Evolutionary conservation across 202 grass and related monocot genomes (phyloP).

Genomic region (Elaeis oleifera): DNA sequence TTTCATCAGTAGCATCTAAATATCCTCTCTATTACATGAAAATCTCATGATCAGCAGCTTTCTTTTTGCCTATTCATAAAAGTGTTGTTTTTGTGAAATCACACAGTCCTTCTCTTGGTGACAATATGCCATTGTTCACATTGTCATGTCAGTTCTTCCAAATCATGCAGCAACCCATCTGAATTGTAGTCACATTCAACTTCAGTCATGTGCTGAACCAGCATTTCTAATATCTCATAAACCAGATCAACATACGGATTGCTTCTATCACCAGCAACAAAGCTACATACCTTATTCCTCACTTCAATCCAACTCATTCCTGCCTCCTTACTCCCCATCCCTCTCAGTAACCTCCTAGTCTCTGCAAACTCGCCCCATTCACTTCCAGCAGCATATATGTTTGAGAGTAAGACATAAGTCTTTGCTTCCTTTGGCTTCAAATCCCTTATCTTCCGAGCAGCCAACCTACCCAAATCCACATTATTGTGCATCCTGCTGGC

Average conservation of each 20-base stretch:
- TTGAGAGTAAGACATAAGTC: slow-evolving; percentile 44
- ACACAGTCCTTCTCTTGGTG: too few relatives aligned
- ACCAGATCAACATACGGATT: slow-evolving; percentile 33
- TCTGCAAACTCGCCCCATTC: slow-evolving; percentile 50
- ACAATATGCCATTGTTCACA: too few relatives aligned
- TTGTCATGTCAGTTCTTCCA: neutral
- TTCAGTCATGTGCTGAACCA: slow-evolving; percentile 44
- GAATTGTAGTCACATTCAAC: slow-evolving; percentile 8
- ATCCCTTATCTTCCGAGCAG: slow-evolving; percentile 17
- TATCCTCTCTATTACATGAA: too few relatives aligned
- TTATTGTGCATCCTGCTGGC: slow-evolving; percentile 29
- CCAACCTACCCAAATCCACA: slow-evolving; percentile 15
- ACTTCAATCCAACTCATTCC: slow-evolving; percentile 50
- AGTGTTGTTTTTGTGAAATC: too few relatives aligned
- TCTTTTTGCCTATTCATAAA: too few relatives aligned
- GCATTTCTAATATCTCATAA: slow-evolving; percentile 30
- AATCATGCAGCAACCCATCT: neutral
- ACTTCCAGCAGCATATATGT: slow-evolving; percentile 45
- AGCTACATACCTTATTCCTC: slow-evolving; percentile 31
- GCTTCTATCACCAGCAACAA: slow-evolving; percentile 41
- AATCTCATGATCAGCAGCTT: too few relatives aligned
- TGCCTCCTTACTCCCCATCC: slow-evolving; percentile 25
- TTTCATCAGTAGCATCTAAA: too few relatives aligned
- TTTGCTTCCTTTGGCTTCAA: slow-evolving; percentile 23
- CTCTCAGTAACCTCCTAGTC: slow-evolving; percentile 34